These are phyloP conservation scores for Apiospora phragmitis DNA, from an alignment of 2,329 filamentous ascomycete species.

Conservation along the genomic window DNA sequence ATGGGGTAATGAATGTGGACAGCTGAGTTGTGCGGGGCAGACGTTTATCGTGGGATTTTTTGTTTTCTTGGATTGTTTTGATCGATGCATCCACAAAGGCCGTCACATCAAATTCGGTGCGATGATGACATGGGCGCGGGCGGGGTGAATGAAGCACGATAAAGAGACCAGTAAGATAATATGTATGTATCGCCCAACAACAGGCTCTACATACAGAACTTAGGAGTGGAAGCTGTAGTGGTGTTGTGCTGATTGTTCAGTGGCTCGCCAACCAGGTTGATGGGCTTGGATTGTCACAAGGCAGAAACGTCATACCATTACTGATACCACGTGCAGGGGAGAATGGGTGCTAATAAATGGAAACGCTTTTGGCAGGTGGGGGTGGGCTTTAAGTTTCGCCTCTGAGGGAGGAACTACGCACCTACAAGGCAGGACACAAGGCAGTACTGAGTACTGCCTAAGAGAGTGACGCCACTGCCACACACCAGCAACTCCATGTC, in stretches of 20 bases:
- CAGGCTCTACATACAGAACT: not conserved
- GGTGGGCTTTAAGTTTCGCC: not conserved
- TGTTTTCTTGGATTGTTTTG: not conserved
- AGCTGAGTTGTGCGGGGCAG: constrained; percentile 1
- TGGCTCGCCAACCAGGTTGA: not conserved
- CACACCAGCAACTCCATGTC: not conserved
- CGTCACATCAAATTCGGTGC: not conserved
- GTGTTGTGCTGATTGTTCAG: not conserved
- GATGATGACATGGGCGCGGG: not conserved
- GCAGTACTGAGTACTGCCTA: too few species aligned
- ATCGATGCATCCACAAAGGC: constrained; percentile 4
- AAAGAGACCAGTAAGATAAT: not conserved
- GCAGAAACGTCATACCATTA: not conserved
- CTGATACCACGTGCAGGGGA: not conserved
- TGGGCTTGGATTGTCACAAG: not conserved
- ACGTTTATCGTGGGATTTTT: constrained; percentile 6
- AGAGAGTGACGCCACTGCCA: not conserved
- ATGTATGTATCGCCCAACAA: not conserved
- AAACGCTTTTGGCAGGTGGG: constrained; percentile 3
- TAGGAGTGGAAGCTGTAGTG: not conserved
- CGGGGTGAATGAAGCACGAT: not conserved
- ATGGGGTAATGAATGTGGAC: constrained; percentile 8
- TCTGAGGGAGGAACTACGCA: not conserved
- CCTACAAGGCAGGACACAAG: not conserved
- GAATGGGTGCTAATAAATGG: not conserved